phyloP scores from a whole-genome alignment of 148 eudicot species.

The Rhododendron griersonianum region DNA sequence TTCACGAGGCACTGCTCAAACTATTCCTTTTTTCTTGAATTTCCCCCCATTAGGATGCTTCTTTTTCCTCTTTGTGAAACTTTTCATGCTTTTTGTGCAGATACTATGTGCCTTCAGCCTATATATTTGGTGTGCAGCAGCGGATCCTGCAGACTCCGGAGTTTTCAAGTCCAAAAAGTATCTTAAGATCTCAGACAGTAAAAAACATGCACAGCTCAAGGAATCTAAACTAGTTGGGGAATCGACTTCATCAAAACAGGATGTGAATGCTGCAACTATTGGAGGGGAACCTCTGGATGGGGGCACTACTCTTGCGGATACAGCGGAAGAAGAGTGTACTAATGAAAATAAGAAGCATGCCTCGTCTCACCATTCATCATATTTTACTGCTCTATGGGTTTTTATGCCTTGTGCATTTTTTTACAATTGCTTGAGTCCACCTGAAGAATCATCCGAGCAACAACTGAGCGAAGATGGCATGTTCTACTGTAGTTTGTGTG shows the following conservation, averaged over 20 bases:
- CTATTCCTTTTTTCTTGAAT: neutral
- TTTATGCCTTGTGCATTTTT: slow-evolving; percentile 62
- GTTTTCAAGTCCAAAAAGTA: slow-evolving; percentile 94
- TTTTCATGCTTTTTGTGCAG: slow-evolving; percentile 30
- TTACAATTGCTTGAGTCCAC: slow-evolving; percentile 51
- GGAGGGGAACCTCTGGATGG: slow-evolving; percentile 41
- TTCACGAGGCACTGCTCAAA: neutral
- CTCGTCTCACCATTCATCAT: slow-evolving; percentile 32
- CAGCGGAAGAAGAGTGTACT: slow-evolving; percentile 32
- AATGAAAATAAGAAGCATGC: slow-evolving; percentile 29
- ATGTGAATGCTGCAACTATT: slow-evolving; percentile 33
- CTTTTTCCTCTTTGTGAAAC: slow-evolving; percentile 6
- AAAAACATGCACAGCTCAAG: slow-evolving; percentile 28
- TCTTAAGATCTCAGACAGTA: slow-evolving; percentile 39
- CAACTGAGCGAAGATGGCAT: slow-evolving; percentile 93
- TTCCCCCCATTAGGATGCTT: neutral
- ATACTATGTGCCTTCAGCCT: slow-evolving; percentile 63
- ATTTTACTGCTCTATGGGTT: slow-evolving; percentile 40
- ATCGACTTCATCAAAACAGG: slow-evolving; percentile 50
- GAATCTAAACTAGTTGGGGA: slow-evolving; percentile 57
- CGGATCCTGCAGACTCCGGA: slow-evolving; percentile 92
- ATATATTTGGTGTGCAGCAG: slow-evolving; percentile 97
- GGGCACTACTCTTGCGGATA: slow-evolving; percentile 28
- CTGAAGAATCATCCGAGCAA: slow-evolving; percentile 62
- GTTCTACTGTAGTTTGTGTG: slow-evolving; percentile 98